Evolutionary conservation across 2,329 filamentous ascomycete genomes (phyloP), one percentile per base, ranked within the genome.

Genomic region (Pseudodiploospora longispora): DNA sequence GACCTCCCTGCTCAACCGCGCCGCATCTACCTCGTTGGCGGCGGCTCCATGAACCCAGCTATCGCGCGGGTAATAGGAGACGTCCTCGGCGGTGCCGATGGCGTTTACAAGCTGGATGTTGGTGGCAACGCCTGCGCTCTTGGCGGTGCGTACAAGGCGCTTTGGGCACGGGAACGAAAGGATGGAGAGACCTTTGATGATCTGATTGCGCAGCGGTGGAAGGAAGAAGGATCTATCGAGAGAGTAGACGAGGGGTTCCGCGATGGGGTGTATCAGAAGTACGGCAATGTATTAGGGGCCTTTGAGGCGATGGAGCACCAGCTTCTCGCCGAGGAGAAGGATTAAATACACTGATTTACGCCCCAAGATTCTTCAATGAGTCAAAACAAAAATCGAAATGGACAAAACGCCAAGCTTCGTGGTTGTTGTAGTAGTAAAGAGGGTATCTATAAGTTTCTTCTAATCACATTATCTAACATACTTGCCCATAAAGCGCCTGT

Each of bases 121-220:
- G 91, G 93, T 28, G 89, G 90, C 28, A 96, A 95, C 67, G 91
- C 93, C 3, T 98, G 93, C 66, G 93, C 91, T 8, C 68, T 97
- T 10, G 93, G 93, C 10, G 88, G 88, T 6, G 91, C 91, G 28
- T 96, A 97, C 68, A 97, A 97, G 69, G 91, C 93, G 10, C 82
- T 95, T 0, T 98, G 93, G 93, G 89, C 85, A 1, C 72, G 88
- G 44, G 88, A 93, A 70, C 71, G 86, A 39, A 63, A 65, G 27
- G 62, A 68, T 2, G 74, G 71, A 12, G 82, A 95, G 75, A 87
- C 76, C 4, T 97, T 97, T 67, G 93, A 97, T 60, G 83, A 91
- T 49, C 72, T 95, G 51, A 83, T 98, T 49, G 87, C 85, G 6
- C 71, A 71, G 59, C 74, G 93, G 50, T 98, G 93, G 93, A 80